phyloP scores from a whole-genome alignment of 208 protist species.

The Trypanosoma congolense region DNA sequence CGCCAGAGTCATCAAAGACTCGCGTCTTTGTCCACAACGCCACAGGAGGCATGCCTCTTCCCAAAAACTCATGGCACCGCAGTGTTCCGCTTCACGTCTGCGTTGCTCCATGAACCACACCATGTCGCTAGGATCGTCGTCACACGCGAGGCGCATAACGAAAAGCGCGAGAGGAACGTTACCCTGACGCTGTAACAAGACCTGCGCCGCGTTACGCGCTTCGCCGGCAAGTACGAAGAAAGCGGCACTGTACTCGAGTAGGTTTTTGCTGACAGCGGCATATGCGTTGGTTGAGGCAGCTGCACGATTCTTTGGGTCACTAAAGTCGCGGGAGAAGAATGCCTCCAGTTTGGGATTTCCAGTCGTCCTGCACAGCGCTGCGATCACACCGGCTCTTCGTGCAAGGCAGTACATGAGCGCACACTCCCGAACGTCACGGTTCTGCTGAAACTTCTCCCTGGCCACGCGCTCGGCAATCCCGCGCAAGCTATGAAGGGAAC shows the following conservation, averaged over 20 bases:
- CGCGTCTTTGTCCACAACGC: constrained; percentile 30
- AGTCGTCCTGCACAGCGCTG: constrained; percentile 86
- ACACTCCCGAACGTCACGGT: constrained; percentile 57
- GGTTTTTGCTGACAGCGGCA: constrained; percentile 82
- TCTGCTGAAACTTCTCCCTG: constrained; percentile 68
- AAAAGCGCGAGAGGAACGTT: constrained; percentile 70
- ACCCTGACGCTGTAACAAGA: constrained; percentile 75
- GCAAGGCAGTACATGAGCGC: constrained; percentile 90
- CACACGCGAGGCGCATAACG: constrained; percentile 52
- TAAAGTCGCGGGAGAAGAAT: constrained; percentile 91
- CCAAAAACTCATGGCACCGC: constrained; percentile 47
- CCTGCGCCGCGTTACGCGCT: constrained; percentile 74
- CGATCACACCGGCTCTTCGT: constrained; percentile 75
- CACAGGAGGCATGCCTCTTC: constrained; percentile 57
- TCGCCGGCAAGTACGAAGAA: constrained; percentile 92
- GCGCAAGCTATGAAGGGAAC: constrained; percentile 46
- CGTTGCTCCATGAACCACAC: constrained; percentile 36
- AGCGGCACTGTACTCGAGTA: constrained; percentile 80
- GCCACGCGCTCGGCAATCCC: constrained; percentile 69
- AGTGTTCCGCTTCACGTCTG: constrained; percentile 9
- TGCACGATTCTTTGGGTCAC: constrained; percentile 42
- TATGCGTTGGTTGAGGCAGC: constrained; percentile 90
- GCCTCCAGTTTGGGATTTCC: constrained; percentile 68
- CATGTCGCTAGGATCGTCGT: constrained; percentile 22
- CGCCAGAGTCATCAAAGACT: constrained; percentile 8